Base-by-base conservation (phyloP, 2,329 filamentous ascomycete genomes). In the Parasarocladium wereldwijsianum region DNA sequence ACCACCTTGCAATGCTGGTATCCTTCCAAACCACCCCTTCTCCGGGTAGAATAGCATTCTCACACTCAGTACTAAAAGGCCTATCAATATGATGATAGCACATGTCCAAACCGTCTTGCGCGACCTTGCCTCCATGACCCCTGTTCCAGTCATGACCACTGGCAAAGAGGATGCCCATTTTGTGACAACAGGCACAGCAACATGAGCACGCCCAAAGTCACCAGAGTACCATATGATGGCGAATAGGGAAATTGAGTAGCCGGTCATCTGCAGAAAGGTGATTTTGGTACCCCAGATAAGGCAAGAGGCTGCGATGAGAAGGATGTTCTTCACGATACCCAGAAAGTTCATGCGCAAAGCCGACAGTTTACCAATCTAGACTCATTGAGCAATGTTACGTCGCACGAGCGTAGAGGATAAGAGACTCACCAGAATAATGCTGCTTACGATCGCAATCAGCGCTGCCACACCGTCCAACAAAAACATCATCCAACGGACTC, bases 291-390 rank as follows among this genome's bases (percentile, higher is more conserved):
- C 62, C 76, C 82, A 90, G 49, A 87, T 75, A 46, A 82, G 51
- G 55, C 90, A 78, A 31, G 79, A 84, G 34, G 73, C 66, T 36
- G 68, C 60, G 39, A 92, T 81, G 32, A 92, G 73, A 34, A 92
- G 70, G 36, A 92, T 86, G 52, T 85, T 82, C 58, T 92, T 92
- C 45, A 90, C 70, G 39, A 92, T 83, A 50, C 84, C 82, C 35
- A 76, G 85, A 15, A 92, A 70, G 19, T 82, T 85, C 58, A 92
- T 78, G 43, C 86, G 81, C 30, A 92, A 70, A 33, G 79, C 80
- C 2, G 83, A 92, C 6, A 83, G 92, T 57, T 82, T 85, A 50
- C 83, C 82, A 45, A 92, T 92, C 80, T 87, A 31, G 16, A 11
- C 12, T 6, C 11, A n/a, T 16, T 19, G 14, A n/a, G 11, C n/a